These are phyloP conservation scores for Colletotrichum siamense DNA, from an alignment of 2,329 filamentous ascomycete genomes.

Conservation along the genomic window DNA sequence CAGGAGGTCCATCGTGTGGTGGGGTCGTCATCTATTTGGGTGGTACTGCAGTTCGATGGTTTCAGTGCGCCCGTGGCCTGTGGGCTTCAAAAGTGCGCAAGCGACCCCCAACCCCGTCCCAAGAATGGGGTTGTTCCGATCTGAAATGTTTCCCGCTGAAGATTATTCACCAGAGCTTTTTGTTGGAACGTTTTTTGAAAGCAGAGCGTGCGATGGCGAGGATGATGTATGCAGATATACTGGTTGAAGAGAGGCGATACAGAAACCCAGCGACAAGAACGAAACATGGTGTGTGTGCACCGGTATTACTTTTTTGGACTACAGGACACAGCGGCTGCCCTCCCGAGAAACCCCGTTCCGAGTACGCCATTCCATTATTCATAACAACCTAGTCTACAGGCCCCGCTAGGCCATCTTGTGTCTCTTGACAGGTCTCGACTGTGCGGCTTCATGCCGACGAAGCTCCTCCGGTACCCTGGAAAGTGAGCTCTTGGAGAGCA, in stretches of 20 bases:
- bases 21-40: not conserved
- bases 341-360: not conserved
- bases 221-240: not conserved
- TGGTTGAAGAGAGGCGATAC: not conserved
- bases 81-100: not conserved
- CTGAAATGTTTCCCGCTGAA: not conserved
- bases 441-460: slow-evolving; percentile 87
- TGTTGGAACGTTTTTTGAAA: not conserved
- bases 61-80: not conserved
- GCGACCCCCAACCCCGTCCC: not conserved
- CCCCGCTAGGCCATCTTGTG: slow-evolving; percentile 27
- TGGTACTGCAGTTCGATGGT: not conserved
- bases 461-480: slow-evolving; percentile 92
- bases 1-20: not conserved
- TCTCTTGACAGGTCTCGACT: slow-evolving; percentile 69
- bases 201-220: not conserved
- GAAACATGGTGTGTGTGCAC: not conserved
- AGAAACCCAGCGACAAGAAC: not conserved
- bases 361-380: not conserved
- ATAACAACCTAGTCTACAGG: slow-evolving; percentile 10
- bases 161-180: not conserved
- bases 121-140: not conserved
- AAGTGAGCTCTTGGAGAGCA: slow-evolving; percentile 88
- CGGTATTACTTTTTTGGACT: not conserved
- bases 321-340: not conserved